Evolutionary conservation across 1,284 basidiomycete species (phyloP), one percentile per base, ranked within the genome.

Genomic region (Erythrobasidium hasegawianum): DNA sequence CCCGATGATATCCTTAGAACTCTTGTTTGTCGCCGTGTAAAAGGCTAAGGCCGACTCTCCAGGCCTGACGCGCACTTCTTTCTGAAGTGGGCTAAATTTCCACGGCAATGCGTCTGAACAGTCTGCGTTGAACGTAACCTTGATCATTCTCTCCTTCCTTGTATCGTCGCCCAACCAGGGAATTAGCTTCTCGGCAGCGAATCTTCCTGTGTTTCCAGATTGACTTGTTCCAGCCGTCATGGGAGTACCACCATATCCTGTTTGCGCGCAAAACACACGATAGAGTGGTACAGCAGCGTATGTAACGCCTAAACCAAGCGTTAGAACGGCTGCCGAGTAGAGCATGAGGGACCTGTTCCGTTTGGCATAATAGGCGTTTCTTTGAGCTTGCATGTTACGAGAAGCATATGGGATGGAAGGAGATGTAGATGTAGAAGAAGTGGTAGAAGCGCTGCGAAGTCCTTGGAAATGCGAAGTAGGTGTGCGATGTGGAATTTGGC

Each of bases 211-310:
- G 57, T 70, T 61, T n/a, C 43, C 47, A 18, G 60, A 62, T 2
- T 40, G 20, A 16, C 58, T 27, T n/a, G 33, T 40, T 40, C 52
- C 45, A 11, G 60, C 50, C 45, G 92, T 90, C 60, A 90, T 87
- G 1, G 96, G 96, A 22, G 92, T 95, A 1, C 96, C 96, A 10
- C 87, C 90, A 76, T 95, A 99, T 1, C 96, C 96, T 1, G 96
- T 99, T 1, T 93, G 91, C 1, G 92, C 88, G 77, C 96, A 99
- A 81, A 98, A 99, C 75, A 92, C 92, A 57, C 96, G 87, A 78
- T 98, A 99, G 3, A 97, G 82, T 0, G 96, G 96, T 0, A 98
- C 96, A 33, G 96, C 90, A 18, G 96, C 95, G 77, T 98, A 98
- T 8, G 90, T 90, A 41, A 88, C 82, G 7, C 95, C 95, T 1